These are phyloP conservation scores for Verticillium isaacii DNA, from an alignment of 2,329 filamentous ascomycete genomes.

Conservation along the genomic window DNA sequence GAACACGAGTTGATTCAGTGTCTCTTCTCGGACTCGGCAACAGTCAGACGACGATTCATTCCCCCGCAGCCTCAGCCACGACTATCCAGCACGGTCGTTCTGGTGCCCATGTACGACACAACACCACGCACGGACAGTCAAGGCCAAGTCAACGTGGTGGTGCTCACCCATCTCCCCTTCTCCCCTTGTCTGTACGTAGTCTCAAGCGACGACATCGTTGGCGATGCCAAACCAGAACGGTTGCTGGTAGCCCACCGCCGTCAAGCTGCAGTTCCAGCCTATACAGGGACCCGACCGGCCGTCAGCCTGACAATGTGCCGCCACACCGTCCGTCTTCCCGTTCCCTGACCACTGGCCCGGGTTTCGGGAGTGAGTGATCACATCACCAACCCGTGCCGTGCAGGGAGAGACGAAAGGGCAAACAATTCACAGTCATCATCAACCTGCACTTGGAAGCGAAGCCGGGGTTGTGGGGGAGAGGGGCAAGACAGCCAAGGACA, in stretches of 20 bases:
- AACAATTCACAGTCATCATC: not conserved
- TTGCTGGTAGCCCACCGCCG: not conserved
- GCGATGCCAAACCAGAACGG: not conserved
- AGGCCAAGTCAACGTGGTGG: not conserved
- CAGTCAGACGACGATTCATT: not conserved
- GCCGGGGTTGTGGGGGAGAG: no score
- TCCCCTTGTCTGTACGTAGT: not conserved
- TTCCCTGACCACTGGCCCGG: not conserved
- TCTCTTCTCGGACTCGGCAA: not conserved
- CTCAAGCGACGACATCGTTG: not conserved
- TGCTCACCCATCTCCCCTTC: not conserved
- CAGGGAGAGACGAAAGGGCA: not conserved
- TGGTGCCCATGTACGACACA: not conserved
- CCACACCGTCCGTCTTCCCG: not conserved
- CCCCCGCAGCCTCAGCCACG: not conserved
- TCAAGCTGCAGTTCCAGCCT: not conserved
- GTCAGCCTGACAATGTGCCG: not conserved
- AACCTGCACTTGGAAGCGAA: not conserved
- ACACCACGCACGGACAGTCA: not conserved
- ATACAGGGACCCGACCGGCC: not conserved
- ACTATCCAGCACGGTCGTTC: not conserved
- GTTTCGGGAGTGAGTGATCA: not conserved
- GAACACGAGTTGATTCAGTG: not conserved
- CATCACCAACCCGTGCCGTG: not conserved
- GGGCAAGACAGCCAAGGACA: no score